Evolutionary conservation across 345 rosid species (phyloP).

Genomic region (Gossypium australe): DNA sequence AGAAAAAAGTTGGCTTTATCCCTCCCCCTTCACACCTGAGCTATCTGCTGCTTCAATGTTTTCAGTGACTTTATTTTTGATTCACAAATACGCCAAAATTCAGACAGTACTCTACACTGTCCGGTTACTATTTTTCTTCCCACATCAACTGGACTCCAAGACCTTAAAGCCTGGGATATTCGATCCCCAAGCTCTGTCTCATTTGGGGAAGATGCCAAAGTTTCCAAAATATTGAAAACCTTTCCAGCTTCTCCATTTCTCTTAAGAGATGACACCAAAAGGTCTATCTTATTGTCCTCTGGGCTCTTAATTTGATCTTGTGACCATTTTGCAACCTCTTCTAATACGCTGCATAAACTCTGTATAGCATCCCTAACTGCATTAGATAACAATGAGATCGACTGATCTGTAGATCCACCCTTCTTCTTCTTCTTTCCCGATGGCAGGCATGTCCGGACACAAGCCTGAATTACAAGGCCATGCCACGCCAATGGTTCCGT

Average conservation of each 20-base stretch:
- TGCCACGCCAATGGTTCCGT: constrained; percentile 95
- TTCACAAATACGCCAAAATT: constrained; percentile 59
- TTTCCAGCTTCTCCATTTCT: constrained; percentile 60
- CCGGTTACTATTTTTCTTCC: constrained; percentile 50
- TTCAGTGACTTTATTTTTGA: constrained; percentile 53
- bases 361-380: constrained; percentile 49
- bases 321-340: constrained; percentile 53
- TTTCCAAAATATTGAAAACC: constrained; percentile 52
- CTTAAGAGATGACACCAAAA: constrained; percentile 37
- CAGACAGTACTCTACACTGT: constrained; percentile 33
- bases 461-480: constrained; percentile 63
- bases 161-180: constrained; percentile 49
- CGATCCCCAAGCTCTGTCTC: constrained; percentile 51
- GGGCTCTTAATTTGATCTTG: constrained; percentile 36
- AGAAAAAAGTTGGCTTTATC: neutral
- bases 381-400: constrained; percentile 32
- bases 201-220: constrained; percentile 29
- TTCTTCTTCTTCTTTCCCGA: constrained; percentile 96
- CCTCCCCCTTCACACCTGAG: constrained; percentile 37
- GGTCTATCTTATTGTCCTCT: constrained; percentile 57
- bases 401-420: constrained; percentile 45
- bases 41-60: constrained; percentile 36
- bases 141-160: constrained; percentile 57
- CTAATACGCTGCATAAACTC: constrained; percentile 33
- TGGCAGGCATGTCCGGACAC: constrained; percentile 60